These are phyloP conservation scores for Hypoxylon subgilvum DNA, from an alignment of 495 filamentous ascomycete species.

Conservation along the genomic window DNA sequence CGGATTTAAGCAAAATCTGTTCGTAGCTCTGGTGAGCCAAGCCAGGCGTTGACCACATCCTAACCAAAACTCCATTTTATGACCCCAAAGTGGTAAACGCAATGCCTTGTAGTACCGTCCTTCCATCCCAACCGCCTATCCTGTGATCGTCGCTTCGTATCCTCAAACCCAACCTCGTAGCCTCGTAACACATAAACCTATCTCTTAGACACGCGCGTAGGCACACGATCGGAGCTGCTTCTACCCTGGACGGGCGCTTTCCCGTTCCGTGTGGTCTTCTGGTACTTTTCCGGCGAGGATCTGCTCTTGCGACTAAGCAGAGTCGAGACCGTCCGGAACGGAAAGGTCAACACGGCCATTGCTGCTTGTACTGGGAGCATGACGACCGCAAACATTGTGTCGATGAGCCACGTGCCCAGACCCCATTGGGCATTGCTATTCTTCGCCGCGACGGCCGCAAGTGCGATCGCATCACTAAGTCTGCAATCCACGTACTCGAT, in stretches of 20 bases:
- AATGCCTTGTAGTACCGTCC: background rate
- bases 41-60: conserved; percentile 9
- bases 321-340: conserved; percentile 34
- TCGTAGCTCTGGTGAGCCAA: background rate
- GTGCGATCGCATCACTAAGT: conserved; percentile 75
- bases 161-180: background rate
- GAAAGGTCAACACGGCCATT: conserved; percentile 32
- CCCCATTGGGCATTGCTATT: conserved; percentile 47
- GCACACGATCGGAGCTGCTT: conserved; percentile 35
- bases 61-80: conserved; percentile 20
- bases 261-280: conserved; percentile 13
- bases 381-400: conserved; percentile 30
- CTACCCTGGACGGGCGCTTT: conserved; percentile 20
- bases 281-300: conserved; percentile 20
- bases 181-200: conserved; percentile 15
- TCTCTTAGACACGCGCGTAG: conserved; percentile 33
- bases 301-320: conserved; percentile 36
- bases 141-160: conserved; percentile 4
- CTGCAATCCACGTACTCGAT: conserved; percentile 71
- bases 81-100: background rate
- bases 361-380: conserved; percentile 46
- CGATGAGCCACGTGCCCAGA: conserved; percentile 35
- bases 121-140: background rate
- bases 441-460: conserved; percentile 77
- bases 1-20: background rate